Evolutionary conservation across 2,329 filamentous ascomycete species (phyloP).

Genomic region (Thelonectria olida): DNA sequence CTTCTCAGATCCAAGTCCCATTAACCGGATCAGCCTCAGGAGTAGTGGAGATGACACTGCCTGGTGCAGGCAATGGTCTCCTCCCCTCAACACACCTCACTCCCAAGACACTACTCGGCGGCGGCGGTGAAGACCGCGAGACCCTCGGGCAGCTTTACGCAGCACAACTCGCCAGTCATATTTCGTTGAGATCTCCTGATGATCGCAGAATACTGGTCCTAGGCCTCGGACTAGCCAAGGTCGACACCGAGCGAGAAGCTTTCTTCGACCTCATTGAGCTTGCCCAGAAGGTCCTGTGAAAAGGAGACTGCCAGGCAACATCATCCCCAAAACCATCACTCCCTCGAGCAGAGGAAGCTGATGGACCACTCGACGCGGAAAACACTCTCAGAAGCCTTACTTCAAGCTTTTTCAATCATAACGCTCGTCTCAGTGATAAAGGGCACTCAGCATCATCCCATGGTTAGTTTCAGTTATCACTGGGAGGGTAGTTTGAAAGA

Average conservation of each 20-base stretch:
- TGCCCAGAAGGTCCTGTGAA: slow-evolving; percentile 63
- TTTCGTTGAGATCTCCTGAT: slow-evolving; percentile 75
- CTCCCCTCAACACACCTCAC: slow-evolving; percentile 86
- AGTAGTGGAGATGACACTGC: slow-evolving; percentile 67
- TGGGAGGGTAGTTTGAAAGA: no score
- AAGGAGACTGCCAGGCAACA: background rate
- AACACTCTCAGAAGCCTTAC: no score
- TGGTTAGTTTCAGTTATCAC: no score
- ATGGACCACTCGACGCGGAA: no score
- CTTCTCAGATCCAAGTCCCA: slow-evolving; percentile 76
- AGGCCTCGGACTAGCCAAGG: slow-evolving; percentile 65
- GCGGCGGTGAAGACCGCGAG: slow-evolving; percentile 80
- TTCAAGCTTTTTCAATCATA: no score
- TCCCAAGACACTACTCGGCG: slow-evolving; percentile 86
- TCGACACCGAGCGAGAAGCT: slow-evolving; percentile 60
- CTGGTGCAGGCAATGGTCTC: slow-evolving; percentile 54
- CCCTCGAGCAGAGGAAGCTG: no score
- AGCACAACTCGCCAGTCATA: slow-evolving; percentile 84
- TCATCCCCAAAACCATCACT: no score
- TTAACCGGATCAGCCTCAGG: slow-evolving; percentile 74
- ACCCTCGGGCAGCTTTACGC: slow-evolving; percentile 88
- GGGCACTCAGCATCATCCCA: no score
- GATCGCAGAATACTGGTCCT: slow-evolving; percentile 69
- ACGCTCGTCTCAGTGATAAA: no score
- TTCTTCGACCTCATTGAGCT: slow-evolving; percentile 75